Conservation (phyloP, 805 yeast species). For the Danielia reshetovae region DNA sequence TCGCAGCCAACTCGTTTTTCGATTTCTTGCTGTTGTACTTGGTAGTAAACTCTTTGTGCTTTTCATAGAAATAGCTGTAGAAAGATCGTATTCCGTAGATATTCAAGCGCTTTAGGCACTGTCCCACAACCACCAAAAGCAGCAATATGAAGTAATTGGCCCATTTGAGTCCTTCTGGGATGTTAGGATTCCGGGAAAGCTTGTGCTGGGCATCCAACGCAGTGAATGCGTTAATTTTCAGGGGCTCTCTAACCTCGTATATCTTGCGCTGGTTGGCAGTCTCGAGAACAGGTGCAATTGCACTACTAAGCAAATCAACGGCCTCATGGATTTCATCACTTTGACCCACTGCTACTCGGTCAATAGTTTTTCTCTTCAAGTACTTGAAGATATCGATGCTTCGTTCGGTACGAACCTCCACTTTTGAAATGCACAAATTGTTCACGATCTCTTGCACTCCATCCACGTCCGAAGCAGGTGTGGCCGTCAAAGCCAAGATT, state of each 20-base stretch:
- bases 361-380: slow-evolving; percentile 64
- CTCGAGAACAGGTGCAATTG: slow-evolving; percentile 61
- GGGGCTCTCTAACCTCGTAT: slow-evolving; percentile 63
- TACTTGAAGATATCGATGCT: slow-evolving; percentile 77
- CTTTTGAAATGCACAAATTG: slow-evolving; percentile 66
- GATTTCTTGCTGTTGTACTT: slow-evolving; percentile 57
- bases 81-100: slow-evolving; percentile 83
- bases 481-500: slow-evolving; percentile 86
- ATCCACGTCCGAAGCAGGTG: slow-evolving; percentile 86
- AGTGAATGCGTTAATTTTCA: slow-evolving; percentile 62
- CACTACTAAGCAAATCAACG: slow-evolving; percentile 53
- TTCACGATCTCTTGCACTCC: slow-evolving; percentile 83
- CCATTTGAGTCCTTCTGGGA: slow-evolving; percentile 75
- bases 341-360: slow-evolving; percentile 52
- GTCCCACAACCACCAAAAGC: slow-evolving; percentile 68
- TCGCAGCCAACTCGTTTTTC: slow-evolving; percentile 57
- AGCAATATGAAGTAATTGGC: slow-evolving; percentile 58
- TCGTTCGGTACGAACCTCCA: slow-evolving; percentile 83
- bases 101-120: slow-evolving; percentile 60
- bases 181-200: slow-evolving; percentile 46
- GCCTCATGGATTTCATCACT: slow-evolving; percentile 54
- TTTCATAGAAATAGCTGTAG: slow-evolving; percentile 59
- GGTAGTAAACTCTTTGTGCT: slow-evolving; percentile 52
- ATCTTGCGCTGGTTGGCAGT: slow-evolving; percentile 62
- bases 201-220: slow-evolving; percentile 67